Base-by-base conservation (phyloP, 805 yeast genomes). In the Pichia pseudocactophila region DNA sequence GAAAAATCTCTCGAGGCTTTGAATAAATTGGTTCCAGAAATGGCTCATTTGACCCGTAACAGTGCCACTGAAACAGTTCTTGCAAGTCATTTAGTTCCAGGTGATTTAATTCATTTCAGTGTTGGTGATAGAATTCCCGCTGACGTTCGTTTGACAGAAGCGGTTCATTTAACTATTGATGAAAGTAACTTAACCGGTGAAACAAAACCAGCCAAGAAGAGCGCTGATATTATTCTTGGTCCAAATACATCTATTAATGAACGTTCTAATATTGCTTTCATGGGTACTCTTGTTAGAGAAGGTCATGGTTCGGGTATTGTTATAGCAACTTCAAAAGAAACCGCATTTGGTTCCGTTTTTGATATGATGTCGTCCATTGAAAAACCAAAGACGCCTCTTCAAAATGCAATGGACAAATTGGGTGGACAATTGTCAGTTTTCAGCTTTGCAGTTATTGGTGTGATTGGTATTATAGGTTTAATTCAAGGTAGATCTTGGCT, bases 121-220 rank as follows among this genome's bases (percentile, higher is more conserved):
- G 89, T 88, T 41, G 99, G 99, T 51, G 99, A 92, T 63, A 73
- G 96, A 51, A 82, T 92, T 42, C 98, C 99, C 1, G 98, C 98
- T 0, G 99, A 92, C 62, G 65, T 92, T 25, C 75, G 98, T 56
- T 69, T 92, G 43, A 71, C 78, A 4, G 81, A 80, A 46, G 76
- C 95, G 9, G 83, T 79, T 19, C 94, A 86, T 56, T 70, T 92
- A 49, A 68, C 82, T 18, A 79, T 92, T 43, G 98, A 92, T 65
- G 98, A 92, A 65, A 81, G 94, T 64, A 87, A 87, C 57, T 73
- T 92, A 50, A 92, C 98, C 1, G 99, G 99, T 47, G 99, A 92
- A 64, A 86, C 86, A 41, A 75, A 80, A 32, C 97, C 97, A 0
- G 94, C 86, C 7, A 74, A 71, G 49, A 92, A 92, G 56, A 58